Evolutionary conservation across 192 early-diverging fungal species (phyloP).

Genomic region (Umbelopsis sp.): DNA sequence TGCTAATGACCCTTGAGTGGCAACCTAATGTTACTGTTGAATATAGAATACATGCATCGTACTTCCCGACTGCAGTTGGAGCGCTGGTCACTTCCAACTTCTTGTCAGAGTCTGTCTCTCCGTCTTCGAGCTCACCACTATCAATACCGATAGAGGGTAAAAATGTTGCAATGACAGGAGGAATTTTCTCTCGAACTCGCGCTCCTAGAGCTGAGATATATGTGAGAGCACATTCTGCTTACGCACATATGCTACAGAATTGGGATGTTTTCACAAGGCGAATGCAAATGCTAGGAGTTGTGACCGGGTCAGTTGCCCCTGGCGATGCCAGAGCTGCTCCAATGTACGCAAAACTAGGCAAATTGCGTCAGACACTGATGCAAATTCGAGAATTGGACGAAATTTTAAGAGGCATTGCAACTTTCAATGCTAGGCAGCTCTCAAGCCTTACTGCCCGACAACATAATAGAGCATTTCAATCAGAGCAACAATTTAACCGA

Average conservation of each 20-base stretch:
- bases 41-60: conserved; percentile 65
- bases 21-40: conserved; percentile 76
- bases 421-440: conserved; percentile 26
- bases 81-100: conserved; percentile 20
- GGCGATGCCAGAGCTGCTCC: conserved; percentile 37
- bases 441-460: background rate
- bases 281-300: conserved; percentile 34
- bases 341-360: conserved; percentile 51
- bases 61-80: conserved; percentile 31
- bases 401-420: conserved; percentile 35
- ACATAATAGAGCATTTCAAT: background rate
- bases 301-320: conserved; percentile 26
- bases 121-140: background rate
- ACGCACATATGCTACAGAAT: conserved; percentile 39
- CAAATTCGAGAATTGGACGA: conserved; percentile 57
- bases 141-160: conserved; percentile 2
- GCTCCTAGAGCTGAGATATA: conserved; percentile 34
- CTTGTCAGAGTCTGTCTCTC: background rate
- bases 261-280: conserved; percentile 35
- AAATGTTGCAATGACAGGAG: background rate
- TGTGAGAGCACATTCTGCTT: conserved; percentile 28
- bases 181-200: conserved; percentile 29
- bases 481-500: background rate
- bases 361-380: conserved; percentile 47
- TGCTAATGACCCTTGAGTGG: conserved; percentile 72